Percentiles rank a stretch among this genome's conserved stretches.
phyloP scores from a whole-genome alignment of 129 eudicot species.

The Sambucus nigra region DNA sequence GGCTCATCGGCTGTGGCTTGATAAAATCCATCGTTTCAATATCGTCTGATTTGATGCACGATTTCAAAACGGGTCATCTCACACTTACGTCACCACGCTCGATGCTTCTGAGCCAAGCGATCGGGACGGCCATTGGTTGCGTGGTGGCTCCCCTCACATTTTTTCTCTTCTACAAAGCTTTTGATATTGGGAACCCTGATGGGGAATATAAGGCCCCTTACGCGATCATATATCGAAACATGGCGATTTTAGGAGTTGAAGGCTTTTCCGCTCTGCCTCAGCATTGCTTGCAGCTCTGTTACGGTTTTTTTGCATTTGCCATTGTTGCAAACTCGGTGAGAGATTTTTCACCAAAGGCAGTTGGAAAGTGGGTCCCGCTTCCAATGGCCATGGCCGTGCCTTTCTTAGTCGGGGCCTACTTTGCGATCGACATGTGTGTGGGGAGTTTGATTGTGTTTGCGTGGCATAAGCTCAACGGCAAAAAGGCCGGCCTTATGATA shows the following conservation, averaged over 20 bases:
- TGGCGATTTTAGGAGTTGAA: constrained; percentile 86
- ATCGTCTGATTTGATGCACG: constrained; percentile 91
- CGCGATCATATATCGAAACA: constrained; percentile 78
- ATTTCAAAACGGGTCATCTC: constrained; percentile 79
- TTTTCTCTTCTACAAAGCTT: constrained; percentile 70
- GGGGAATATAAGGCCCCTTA: constrained; percentile 86
- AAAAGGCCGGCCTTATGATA: constrained; percentile 60
- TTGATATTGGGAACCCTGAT: constrained; percentile 67
- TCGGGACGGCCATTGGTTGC: constrained; percentile 89
- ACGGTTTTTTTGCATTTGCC: constrained; percentile 75
- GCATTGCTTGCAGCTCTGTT: constrained; percentile 80
- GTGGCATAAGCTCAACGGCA: constrained; percentile 55
- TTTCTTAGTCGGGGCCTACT: constrained; percentile 79
- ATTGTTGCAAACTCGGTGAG: constrained; percentile 47
- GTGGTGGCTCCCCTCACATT: constrained; percentile 77
- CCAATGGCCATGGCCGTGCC: constrained; percentile 99
- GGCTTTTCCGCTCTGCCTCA: constrained; percentile 78
- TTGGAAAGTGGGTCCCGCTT: constrained; percentile 65
- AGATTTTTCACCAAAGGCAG: constrained; percentile 25
- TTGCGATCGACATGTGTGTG: constrained; percentile 83
- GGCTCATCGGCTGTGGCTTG: constrained; percentile 73
- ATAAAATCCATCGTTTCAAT: constrained; percentile 71
- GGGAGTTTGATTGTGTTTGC: constrained; percentile 70
- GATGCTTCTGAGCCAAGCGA: constrained; percentile 74
- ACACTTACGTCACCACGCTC: constrained; percentile 82